Conservation (phyloP, 2,329 filamentous ascomycete genomes). For the Diaporthe vaccinii region DNA sequence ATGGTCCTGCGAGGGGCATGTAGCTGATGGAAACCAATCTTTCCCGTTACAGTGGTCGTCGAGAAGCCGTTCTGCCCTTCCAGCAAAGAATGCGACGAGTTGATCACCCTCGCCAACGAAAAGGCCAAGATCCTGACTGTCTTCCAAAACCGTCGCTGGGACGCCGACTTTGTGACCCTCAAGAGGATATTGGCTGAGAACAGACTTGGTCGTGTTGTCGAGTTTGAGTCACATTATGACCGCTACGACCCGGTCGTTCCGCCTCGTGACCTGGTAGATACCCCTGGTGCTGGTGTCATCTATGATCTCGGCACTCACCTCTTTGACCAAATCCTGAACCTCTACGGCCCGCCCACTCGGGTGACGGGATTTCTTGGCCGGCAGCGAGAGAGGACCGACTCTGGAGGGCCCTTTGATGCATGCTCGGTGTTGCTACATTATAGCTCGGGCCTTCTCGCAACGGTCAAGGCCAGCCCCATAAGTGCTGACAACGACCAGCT, state of each 20-base stretch:
- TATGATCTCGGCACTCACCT: slow-evolving; percentile 10
- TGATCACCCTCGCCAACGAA: slow-evolving; percentile 4
- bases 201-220: background rate
- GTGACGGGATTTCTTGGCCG: background rate
- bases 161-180: slow-evolving; percentile 5
- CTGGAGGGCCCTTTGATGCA: background rate
- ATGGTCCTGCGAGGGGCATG: too few relatives aligned
- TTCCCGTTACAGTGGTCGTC: background rate
- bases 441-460: background rate
- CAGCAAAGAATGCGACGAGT: slow-evolving; percentile 4
- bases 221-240: background rate
- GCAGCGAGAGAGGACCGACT: background rate
- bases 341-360: background rate
- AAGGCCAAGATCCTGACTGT: background rate
- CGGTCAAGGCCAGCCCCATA: background rate
- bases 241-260: background rate
- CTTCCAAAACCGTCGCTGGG: slow-evolving; percentile 14
- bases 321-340: background rate
- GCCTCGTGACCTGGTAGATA: slow-evolving; percentile 6
- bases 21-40: background rate
- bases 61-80: slow-evolving; percentile 6
- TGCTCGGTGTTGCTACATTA: slow-evolving; percentile 3
- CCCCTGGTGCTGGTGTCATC: background rate
- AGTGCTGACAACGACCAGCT: background rate
- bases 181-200: background rate